Conservation (phyloP, 768 basidiomycete genomes). For the Leccinum sublutescens region DNA sequence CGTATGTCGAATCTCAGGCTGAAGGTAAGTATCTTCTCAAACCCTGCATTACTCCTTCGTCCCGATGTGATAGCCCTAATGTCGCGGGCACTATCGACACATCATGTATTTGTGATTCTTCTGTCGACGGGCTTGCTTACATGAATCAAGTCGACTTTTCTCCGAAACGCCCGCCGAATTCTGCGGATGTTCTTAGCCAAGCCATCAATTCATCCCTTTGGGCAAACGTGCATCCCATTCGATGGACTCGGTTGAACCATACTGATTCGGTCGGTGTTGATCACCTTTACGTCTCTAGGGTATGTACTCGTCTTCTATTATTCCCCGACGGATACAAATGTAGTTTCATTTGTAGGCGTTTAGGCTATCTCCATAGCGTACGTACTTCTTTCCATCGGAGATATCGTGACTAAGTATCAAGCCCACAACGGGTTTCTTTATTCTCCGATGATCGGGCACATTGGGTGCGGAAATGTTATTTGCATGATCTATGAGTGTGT, state of each 20-base stretch:
- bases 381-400: conserved; percentile 12
- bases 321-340: not conserved
- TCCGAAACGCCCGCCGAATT: conserved; percentile 9
- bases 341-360: conserved; percentile 8
- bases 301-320: conserved; percentile 11
- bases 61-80: conserved; percentile 23
- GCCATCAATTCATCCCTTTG: not conserved
- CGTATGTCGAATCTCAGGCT: conserved; percentile 1
- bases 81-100: not conserved
- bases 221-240: conserved; percentile 2
- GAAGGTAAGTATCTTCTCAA: conserved; percentile 10
- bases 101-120: conserved; percentile 1
- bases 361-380: conserved; percentile 21
- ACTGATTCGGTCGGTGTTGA: conserved; percentile 2
- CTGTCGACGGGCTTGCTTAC: conserved; percentile 2
- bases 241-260: not conserved
- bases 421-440: conserved; percentile 13
- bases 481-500: conserved; percentile 13
- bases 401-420: conserved; percentile 3
- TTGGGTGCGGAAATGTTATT: conserved; percentile 12
- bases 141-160: not conserved
- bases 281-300: conserved; percentile 15
- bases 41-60: conserved; percentile 6
- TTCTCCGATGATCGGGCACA: conserved; percentile 19
- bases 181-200: conserved; percentile 2